phyloP scores from a whole-genome alignment of 2,329 filamentous ascomycete genomes.

The Calonectria montana region DNA sequence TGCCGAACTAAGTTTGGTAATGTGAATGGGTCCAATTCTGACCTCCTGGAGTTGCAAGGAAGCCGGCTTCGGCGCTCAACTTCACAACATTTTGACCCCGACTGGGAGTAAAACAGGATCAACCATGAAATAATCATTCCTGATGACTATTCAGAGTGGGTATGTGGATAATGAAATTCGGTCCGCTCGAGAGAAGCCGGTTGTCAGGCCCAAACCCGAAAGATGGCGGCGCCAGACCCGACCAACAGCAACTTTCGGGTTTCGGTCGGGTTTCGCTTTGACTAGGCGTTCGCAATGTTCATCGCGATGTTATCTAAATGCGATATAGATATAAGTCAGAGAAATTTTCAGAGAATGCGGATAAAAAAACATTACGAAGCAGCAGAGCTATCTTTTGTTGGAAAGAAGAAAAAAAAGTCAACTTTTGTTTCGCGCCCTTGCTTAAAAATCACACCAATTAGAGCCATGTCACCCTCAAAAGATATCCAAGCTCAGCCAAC shows the following conservation, averaged over 20 bases:
- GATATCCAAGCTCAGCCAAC: neutral
- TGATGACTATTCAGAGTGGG: neutral
- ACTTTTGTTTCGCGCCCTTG: neutral
- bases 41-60: too few relatives aligned
- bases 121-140: neutral
- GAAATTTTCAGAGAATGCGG: neutral
- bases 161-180: neutral
- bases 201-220: neutral
- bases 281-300: neutral
- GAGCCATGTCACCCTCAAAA: neutral
- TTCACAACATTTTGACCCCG: neutral
- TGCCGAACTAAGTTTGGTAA: neutral
- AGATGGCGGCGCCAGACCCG: neutral
- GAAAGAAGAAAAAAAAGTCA: too few relatives aligned
- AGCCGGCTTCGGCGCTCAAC: neutral
- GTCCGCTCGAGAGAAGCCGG: neutral
- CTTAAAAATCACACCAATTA: neutral
- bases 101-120: neutral
- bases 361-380: neutral
- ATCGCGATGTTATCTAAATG: neutral
- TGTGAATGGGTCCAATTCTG: neutral
- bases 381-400: neutral
- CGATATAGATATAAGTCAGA: conserved; percentile 1
- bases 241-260: neutral
- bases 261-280: neutral